Percentiles rank a stretch among this genome's conserved stretches.
These are phyloP conservation scores for Rosa rugosa DNA, from an alignment of 306 rosid genomes.

Conservation along the genomic window DNA sequence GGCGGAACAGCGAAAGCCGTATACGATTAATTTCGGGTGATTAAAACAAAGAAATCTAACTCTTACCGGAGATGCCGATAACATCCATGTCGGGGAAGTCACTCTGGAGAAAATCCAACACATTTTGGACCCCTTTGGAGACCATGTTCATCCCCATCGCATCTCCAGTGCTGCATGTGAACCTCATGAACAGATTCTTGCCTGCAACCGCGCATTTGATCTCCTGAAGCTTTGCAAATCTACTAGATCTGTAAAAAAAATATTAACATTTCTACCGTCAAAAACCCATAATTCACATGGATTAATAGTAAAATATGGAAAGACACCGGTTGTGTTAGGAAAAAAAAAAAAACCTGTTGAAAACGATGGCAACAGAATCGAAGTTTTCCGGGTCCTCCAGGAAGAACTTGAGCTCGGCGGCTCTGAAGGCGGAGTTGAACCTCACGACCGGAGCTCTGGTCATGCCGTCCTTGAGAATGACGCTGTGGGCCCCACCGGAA, in stretches of 20 bases:
- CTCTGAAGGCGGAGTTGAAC: slow-evolving; percentile 22
- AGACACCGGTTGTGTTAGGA: not conserved
- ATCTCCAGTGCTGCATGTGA: slow-evolving; percentile 34
- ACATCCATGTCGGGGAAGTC: slow-evolving; percentile 35
- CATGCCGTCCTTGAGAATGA: slow-evolving; percentile 30
- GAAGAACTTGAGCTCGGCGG: slow-evolving; percentile 30
- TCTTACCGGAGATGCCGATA: slow-evolving; percentile 32
- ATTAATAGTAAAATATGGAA: not conserved
- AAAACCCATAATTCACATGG: not conserved
- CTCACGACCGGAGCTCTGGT: slow-evolving; percentile 33
- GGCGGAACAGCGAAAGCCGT: too few species aligned
- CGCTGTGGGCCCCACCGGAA: slow-evolving; percentile 27
- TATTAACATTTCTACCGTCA: not conserved
- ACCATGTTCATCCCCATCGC: slow-evolving; percentile 45
- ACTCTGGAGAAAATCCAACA: slow-evolving; percentile 21
- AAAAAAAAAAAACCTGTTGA: slow-evolving; percentile 16
- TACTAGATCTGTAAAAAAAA: slow-evolving; percentile 16
- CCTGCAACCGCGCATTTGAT: slow-evolving; percentile 25
- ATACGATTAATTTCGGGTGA: not conserved
- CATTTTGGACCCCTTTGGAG: slow-evolving; percentile 38
- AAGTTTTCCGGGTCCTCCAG: slow-evolving; percentile 31
- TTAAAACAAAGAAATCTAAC: not conserved
- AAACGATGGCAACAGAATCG: slow-evolving; percentile 23
- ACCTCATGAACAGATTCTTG: slow-evolving; percentile 30
- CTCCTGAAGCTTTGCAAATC: slow-evolving; percentile 27